Evolutionary conservation across 495 filamentous ascomycete species (phyloP), one percentile per base, ranked within the genome.

Genomic region (Umbilicaria muhlenbergii): DNA sequence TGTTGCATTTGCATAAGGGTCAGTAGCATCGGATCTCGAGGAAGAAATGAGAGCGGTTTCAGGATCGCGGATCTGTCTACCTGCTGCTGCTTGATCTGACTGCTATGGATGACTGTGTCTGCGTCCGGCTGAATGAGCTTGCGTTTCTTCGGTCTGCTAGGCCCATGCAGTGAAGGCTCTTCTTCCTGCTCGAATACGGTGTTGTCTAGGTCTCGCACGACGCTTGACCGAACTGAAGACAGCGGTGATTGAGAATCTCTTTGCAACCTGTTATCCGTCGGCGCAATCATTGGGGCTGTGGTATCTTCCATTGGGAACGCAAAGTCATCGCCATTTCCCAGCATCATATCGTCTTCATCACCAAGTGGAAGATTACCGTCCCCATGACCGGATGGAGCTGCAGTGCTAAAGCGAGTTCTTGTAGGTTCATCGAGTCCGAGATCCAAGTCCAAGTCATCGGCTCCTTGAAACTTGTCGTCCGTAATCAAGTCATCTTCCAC

Each of bases 1-100:
- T 80, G 83, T 57, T 92, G 88, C 63, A 94, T 74, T 52, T 81
- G 83, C 69, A 93, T 80, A n/a, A 98, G 67, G 32, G 84, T 81
- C 11, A 94, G 64, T 14, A 95, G 63, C 34, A 85, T 74, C 1
- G 88, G 85, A 50, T 98, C 86, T 34, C 87, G 75, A 12, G 89
- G 80, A 19, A 95, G 62, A 57, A 89, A 93, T 12, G 74, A 73
- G 18, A 81, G 71, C 7, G 77, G 75, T 57, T 81, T 84, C 41
- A 93, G 61, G 48, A 95, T 95, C 38, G 76, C 80, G 15, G 81
- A 77, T 46, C 80, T 78, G 48, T 88, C 80, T 24, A 73, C 67
- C 52, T 93, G 84, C 58, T 86, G 83, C 34, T 77, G 70, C 57
- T 82, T 83, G 63, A 95, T 82, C 45, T 78, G 60, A 14, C 53